Evolutionary conservation across 1,284 basidiomycete genomes (phyloP).

Genomic region (Cryptococcus sp.): DNA sequence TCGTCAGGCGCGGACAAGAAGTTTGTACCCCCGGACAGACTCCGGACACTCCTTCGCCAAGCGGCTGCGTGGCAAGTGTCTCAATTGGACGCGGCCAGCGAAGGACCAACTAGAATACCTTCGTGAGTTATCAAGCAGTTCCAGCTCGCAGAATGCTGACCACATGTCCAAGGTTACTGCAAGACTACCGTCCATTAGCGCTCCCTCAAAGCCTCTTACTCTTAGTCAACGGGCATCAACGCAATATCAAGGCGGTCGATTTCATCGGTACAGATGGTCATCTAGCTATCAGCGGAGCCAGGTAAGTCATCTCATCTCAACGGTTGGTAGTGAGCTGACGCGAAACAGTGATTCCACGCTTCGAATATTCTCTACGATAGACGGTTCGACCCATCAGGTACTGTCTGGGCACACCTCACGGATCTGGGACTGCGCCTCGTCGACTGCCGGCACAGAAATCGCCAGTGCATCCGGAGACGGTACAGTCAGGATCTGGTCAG

Average conservation of each 20-base stretch:
- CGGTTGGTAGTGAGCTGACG: constrained; percentile 3
- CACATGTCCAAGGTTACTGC: constrained; percentile 31
- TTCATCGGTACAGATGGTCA: constrained; percentile 52
- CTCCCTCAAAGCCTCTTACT: constrained; percentile 36
- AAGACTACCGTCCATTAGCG: constrained; percentile 43
- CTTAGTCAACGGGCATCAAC: constrained; percentile 50
- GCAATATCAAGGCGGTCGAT: constrained; percentile 56
- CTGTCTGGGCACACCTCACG: constrained; percentile 53
- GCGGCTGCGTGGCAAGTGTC: constrained; percentile 57
- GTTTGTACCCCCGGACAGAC: constrained; percentile 53
- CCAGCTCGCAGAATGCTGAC: not conserved
- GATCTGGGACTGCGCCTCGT: constrained; percentile 55
- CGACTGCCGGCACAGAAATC: constrained; percentile 37
- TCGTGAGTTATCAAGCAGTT: constrained; percentile 18
- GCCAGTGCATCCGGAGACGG: constrained; percentile 55
- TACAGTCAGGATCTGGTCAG: constrained; percentile 55
- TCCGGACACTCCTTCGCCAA: constrained; percentile 54
- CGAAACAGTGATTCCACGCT: constrained; percentile 46
- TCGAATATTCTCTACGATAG: constrained; percentile 39
- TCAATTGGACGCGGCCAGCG: constrained; percentile 11
- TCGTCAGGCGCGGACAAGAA: constrained; percentile 11
- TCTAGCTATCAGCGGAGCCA: constrained; percentile 54
- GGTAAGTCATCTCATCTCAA: constrained; percentile 36
- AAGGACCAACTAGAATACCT: constrained; percentile 16
- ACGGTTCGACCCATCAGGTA: constrained; percentile 29